phyloP scores from a whole-genome alignment of 169 alveolate genomes.

The Plasmodium yoelii region DNA sequence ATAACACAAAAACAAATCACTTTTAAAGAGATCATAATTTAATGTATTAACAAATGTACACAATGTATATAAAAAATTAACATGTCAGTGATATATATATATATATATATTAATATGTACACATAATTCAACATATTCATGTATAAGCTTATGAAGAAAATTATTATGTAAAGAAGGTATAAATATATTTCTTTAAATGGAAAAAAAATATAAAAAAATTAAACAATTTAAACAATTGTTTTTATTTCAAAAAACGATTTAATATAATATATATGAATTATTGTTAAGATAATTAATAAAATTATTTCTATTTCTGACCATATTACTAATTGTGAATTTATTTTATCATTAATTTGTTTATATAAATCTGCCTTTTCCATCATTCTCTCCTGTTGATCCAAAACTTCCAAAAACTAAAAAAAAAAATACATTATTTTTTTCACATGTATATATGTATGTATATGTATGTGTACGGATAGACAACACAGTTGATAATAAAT shows the following conservation, averaged over 20 bases:
- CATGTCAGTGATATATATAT: no score
- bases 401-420: constrained; percentile 57
- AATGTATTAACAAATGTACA: neutral
- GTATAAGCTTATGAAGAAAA: no score
- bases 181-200: neutral
- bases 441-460: no score
- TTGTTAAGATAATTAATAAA: constrained; percentile 40
- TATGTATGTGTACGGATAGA: no score
- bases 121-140: no score
- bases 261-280: constrained; percentile 63
- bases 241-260: constrained; percentile 75
- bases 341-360: constrained; percentile 70
- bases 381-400: constrained; percentile 71
- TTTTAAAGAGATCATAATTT: constrained; percentile 11
- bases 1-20: constrained; percentile 29
- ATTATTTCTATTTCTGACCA: constrained; percentile 73
- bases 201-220: no score
- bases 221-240: constrained; percentile 59
- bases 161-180: no score
- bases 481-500: no score
- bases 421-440: neutral
- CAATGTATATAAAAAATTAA: neutral
- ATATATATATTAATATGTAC: no score
- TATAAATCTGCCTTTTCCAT: constrained; percentile 68
- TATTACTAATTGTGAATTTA: constrained; percentile 54